These are phyloP conservation scores for Saccharomyces hybrid DNA, from an alignment of 1,139 yeast genomes.

Conservation along the genomic window DNA sequence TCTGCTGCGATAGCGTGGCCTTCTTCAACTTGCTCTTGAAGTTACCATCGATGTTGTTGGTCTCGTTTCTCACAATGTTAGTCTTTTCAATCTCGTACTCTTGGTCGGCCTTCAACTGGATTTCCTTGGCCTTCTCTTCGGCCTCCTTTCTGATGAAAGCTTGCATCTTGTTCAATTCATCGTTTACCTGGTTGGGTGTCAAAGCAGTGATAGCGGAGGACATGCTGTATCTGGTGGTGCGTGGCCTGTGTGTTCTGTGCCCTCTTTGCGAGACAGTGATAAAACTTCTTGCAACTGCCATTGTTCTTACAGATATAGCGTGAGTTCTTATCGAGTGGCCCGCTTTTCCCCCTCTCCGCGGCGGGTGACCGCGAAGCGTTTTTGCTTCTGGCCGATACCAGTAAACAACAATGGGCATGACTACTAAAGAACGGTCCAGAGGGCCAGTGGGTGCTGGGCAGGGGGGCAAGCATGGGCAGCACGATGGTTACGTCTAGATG, in stretches of 20 bases:
- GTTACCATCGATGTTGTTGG: conserved; percentile 73
- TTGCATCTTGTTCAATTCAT: conserved; percentile 95
- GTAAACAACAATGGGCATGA: neutral
- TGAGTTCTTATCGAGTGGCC: neutral
- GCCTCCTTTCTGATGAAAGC: conserved; percentile 98
- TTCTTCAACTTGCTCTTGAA: conserved; percentile 84
- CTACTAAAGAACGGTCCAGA: neutral
- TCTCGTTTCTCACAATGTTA: conserved; percentile 84
- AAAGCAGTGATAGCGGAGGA: conserved; percentile 23
- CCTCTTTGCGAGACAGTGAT: neutral
- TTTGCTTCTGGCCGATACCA: neutral
- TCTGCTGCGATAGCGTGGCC: conserved; percentile 88
- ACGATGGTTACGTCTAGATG: neutral
- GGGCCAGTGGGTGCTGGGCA: neutral
- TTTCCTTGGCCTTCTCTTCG: conserved; percentile 96
- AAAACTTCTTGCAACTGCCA: neutral
- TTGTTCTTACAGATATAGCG: neutral
- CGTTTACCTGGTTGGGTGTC: conserved; percentile 59
- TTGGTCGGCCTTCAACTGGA: conserved; percentile 91
- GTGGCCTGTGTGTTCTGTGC: neutral
- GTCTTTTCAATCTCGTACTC: conserved; percentile 98
- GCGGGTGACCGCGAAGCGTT: neutral
- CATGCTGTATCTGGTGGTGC: neutral
- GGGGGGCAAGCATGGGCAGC: neutral
- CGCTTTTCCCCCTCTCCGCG: conserved; percentile 1